Percentiles rank a stretch among this genome's conserved stretches.
phyloP scores from a whole-genome alignment of 2,329 filamentous ascomycete species.

The Macroventuria anomochaeta region DNA sequence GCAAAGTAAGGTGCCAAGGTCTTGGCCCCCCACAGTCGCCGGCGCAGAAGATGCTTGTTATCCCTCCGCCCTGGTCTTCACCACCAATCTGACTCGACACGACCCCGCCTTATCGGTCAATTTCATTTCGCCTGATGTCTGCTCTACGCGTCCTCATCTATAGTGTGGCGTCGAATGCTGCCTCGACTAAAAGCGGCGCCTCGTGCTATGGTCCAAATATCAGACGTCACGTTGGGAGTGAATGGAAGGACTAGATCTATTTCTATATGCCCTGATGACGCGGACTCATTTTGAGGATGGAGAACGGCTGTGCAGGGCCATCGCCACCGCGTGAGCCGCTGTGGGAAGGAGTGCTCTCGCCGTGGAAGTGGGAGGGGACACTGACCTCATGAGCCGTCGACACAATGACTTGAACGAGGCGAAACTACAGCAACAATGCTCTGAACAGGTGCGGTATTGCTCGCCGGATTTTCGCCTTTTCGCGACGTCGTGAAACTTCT shows the following conservation, averaged over 20 bases:
- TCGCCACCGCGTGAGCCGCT: background rate
- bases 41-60: conserved; percentile 1
- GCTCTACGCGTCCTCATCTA: conserved; percentile 19
- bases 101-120: background rate
- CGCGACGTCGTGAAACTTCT: conserved; percentile 6
- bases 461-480: background rate
- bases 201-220: conserved; percentile 1
- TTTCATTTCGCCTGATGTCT: conserved; percentile 2
- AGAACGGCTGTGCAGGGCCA: background rate
- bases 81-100: conserved; percentile 1
- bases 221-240: background rate
- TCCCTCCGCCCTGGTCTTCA: background rate
- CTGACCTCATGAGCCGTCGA: background rate
- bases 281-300: conserved; percentile 1
- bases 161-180: conserved; percentile 8
- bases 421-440: background rate
- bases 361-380: background rate
- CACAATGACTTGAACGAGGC: background rate
- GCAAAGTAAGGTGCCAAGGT: conserved; percentile 11
- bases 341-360: background rate
- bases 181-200: background rate
- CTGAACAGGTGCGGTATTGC: background rate
- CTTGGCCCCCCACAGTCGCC: conserved; percentile 9
- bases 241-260: background rate
- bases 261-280: conserved; percentile 2